These are phyloP conservation scores for Aspergillus biplanus DNA, from an alignment of 495 filamentous ascomycete species.

Conservation along the genomic window DNA sequence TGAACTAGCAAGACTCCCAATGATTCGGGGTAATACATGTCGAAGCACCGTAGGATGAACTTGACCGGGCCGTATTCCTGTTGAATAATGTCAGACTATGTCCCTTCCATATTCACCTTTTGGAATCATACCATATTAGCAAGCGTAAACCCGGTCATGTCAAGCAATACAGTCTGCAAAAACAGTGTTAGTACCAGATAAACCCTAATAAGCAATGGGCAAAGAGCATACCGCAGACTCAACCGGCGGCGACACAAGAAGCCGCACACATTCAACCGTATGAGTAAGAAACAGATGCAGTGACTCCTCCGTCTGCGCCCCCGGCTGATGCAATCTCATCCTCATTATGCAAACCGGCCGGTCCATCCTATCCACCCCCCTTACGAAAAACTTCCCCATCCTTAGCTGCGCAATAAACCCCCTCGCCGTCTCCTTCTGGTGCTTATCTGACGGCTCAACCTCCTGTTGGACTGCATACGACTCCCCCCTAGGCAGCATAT, in stretches of 20 bases:
- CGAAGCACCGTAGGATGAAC: constrained; percentile 94
- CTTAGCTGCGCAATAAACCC: constrained; percentile 77
- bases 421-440: constrained; percentile 57
- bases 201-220: not conserved
- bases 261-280: constrained; percentile 82
- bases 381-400: constrained; percentile 85
- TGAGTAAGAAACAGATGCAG: constrained; percentile 85
- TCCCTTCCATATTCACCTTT: too few species aligned
- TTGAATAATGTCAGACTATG: not conserved
- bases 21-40: constrained; percentile 90
- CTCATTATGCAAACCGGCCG: constrained; percentile 81
- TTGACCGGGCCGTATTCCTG: constrained; percentile 90
- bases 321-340: constrained; percentile 73
- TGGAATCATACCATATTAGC: constrained; percentile 86
- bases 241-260: constrained; percentile 70
- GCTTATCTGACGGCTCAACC: constrained; percentile 43
- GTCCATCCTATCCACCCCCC: constrained; percentile 79
- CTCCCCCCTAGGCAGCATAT: constrained; percentile 76
- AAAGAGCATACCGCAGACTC: constrained; percentile 72
- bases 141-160: constrained; percentile 76
- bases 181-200: not conserved
- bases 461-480: constrained; percentile 58
- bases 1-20: constrained; percentile 86
- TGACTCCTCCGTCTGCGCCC: constrained; percentile 76
- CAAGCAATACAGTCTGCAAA: constrained; percentile 73